Base-by-base conservation (phyloP, 768 basidiomycete species). In the Obba rivulosa region DNA sequence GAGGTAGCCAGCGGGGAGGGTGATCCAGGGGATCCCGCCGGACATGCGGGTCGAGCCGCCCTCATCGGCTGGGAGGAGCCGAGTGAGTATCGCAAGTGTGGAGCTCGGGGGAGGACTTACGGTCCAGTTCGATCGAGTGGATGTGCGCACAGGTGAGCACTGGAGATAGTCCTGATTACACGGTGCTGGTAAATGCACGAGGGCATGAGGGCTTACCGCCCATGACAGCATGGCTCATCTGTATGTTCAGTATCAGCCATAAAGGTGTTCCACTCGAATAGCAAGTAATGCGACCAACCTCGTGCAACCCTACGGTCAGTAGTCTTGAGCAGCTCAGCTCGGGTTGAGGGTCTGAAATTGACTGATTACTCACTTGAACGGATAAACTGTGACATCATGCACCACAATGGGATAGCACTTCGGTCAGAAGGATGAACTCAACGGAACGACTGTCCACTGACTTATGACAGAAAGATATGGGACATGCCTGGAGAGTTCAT, bases 1-100 rank as follows among this genome's bases (percentile, higher is more conserved):
- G 38, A 92, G 79, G 63, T 91, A 90, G 49, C 92, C 91, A n/a
- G 81, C 81, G 3, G 89, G 87, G 3, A 92, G 77, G 0, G 91
- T 92, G 20, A 92, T 65, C 78, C 83, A 87, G 18, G 77, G 70
- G 36, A 93, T 79, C 0, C 91, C 92, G 23, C 92, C 92, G 14
- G 85, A 82, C 92, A 94, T 93, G 31, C 75, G 71, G 4, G 92
- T 94, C 34, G 81, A 79, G 11, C 91, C 92, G 35, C 92, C 92
- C 68, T 93, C 92, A 57, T 92, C 89, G 38, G 89, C 85, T 91
- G 60, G 21, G 48, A 22, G 20, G 5, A 25, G 24, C 24, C 7
- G 36, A 24, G 28, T 8, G 17, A 10, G 45, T 2, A 10, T 45
- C 23, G 11, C 22, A 16, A 4, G 7, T 45, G 4, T 45, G 41